Evolutionary conservation across 176 grass and related monocot species (phyloP).

Genomic region (Eragrostis nindensis): DNA sequence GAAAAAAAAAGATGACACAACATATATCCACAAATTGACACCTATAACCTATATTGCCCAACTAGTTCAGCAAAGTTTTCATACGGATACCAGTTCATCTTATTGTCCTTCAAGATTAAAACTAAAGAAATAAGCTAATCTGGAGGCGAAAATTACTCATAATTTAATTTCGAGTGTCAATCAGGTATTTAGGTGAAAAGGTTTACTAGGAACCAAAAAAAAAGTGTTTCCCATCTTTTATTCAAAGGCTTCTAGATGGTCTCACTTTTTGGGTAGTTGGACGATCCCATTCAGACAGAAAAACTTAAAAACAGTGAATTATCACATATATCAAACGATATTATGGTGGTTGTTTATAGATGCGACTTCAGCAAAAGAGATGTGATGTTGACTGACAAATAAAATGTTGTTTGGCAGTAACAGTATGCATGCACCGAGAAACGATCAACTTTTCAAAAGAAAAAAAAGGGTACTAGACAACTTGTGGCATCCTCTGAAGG

Average conservation of each 20-base stretch:
- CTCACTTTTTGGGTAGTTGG: slow-evolving; percentile 38
- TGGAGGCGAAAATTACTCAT: neutral
- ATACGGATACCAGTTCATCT: neutral
- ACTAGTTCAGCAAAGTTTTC: slow-evolving; percentile 18
- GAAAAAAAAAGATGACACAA: neutral
- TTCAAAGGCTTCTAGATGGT: slow-evolving; percentile 53
- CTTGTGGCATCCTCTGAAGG: too few species aligned
- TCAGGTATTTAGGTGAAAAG: slow-evolving; percentile 33
- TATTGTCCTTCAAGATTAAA: neutral
- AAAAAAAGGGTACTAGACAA: neutral
- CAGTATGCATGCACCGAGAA: neutral
- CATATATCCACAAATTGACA: too few species aligned
- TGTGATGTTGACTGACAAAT: slow-evolving; percentile 34
- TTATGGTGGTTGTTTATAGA: slow-evolving; percentile 26
- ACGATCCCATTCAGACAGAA: slow-evolving; percentile 37
- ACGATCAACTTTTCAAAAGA: neutral
- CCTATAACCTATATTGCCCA: neutral
- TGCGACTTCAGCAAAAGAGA: slow-evolving; percentile 36
- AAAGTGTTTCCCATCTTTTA: slow-evolving; percentile 19
- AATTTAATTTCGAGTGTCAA: neutral
- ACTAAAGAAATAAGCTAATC: neutral
- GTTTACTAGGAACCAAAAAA: neutral
- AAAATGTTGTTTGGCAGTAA: slow-evolving; percentile 23
- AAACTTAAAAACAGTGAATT: slow-evolving; percentile 3
- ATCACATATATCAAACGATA: slow-evolving; percentile 21